Evolutionary conservation across 2,329 filamentous ascomycete species (phyloP).

Genomic region (Nannizzia gypsea): DNA sequence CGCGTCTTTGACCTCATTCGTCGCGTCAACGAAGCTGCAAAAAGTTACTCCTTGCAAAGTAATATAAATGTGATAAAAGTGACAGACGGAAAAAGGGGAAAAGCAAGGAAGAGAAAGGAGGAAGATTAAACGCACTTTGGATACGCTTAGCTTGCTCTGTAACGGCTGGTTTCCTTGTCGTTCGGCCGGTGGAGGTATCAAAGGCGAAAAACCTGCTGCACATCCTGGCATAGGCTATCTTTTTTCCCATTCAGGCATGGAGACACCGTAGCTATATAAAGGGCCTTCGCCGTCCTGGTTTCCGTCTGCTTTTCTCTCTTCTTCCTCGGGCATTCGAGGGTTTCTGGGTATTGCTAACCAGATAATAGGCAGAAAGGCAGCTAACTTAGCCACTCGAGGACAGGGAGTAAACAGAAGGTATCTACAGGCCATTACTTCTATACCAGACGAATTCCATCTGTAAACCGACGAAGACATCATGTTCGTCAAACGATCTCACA

Average conservation of each 20-base stretch:
- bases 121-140: neutral
- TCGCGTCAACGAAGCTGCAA: slow-evolving; percentile 7
- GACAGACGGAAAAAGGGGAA: neutral
- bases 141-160: neutral
- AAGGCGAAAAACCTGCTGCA: neutral
- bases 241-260: neutral
- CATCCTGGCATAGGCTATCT: neutral
- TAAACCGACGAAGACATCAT: slow-evolving; percentile 6
- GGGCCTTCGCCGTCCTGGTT: neutral
- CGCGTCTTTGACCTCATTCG: slow-evolving; percentile 11
- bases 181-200: neutral
- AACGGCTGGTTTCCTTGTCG: neutral
- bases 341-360: neutral
- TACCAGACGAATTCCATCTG: neutral
- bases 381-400: neutral
- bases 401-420: neutral
- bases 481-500: slow-evolving; percentile 14
- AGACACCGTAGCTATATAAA: neutral
- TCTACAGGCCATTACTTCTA: too few relatives aligned
- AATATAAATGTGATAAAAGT: neutral
- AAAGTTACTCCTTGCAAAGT: neutral
- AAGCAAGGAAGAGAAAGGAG: neutral
- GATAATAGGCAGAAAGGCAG: neutral
- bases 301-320: neutral
- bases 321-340: neutral